Percentiles rank a stretch among this genome's conserved stretches.
Conservation (phyloP, 768 basidiomycete species). For the Mycena rosella region DNA sequence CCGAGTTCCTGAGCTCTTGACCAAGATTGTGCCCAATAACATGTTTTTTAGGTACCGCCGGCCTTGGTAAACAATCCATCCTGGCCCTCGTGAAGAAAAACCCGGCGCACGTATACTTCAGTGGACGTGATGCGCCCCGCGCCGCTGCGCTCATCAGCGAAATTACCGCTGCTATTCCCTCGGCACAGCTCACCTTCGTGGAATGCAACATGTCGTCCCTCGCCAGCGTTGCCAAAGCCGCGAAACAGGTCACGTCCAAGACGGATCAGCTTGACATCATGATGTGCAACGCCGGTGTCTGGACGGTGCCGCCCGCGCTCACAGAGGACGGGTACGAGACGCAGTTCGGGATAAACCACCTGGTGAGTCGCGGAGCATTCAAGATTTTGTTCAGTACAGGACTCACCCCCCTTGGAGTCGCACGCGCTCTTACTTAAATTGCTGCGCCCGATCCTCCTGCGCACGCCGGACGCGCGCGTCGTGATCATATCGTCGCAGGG, state of each 20-base stretch:
- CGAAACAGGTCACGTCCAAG: conserved; percentile 4
- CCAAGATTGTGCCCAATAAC: neutral
- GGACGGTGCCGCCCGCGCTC: conserved; percentile 4
- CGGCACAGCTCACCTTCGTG: conserved; percentile 17
- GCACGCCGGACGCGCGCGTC: conserved; percentile 52
- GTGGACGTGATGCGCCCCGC: conserved; percentile 21
- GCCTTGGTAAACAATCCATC: conserved; percentile 23
- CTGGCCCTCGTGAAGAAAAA: conserved; percentile 22
- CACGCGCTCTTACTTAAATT: conserved; percentile 59
- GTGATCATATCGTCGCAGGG: conserved; percentile 24
- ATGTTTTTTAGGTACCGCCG: conserved; percentile 14
- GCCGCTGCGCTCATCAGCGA: conserved; percentile 9
- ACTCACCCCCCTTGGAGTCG: too few relatives aligned
- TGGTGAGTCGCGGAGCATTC: too few relatives aligned
- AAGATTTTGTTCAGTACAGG: too few relatives aligned
- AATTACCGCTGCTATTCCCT: neutral
- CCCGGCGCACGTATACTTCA: conserved; percentile 22
- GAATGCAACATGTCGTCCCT: conserved; percentile 32
- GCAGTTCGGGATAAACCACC: conserved; percentile 27
- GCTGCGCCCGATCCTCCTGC: conserved; percentile 54
- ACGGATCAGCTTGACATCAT: conserved; percentile 25
- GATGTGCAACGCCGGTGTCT: conserved; percentile 29
- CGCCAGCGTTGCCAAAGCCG: conserved; percentile 15
- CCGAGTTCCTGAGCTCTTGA: neutral
- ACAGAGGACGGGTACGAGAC: conserved; percentile 30